phyloP scores from a whole-genome alignment of 805 yeast species.

The Candida nitratophila region DNA sequence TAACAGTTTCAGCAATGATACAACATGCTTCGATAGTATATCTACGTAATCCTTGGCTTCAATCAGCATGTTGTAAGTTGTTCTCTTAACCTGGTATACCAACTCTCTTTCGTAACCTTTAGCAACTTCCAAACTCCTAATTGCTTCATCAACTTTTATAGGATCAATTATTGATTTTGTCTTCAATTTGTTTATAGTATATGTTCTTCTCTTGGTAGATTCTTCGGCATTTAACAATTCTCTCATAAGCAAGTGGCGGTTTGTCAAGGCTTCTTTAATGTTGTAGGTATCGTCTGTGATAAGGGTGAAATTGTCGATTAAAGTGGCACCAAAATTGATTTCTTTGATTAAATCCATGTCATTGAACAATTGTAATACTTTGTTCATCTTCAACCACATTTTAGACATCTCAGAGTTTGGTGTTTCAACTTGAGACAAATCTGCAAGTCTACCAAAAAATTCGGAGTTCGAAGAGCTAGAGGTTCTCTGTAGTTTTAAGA shows the following conservation, averaged over 20 bases:
- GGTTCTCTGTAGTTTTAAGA: conserved; percentile 52
- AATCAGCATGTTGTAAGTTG: conserved; percentile 76
- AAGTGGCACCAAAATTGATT: conserved; percentile 61
- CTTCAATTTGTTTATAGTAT: conserved; percentile 64
- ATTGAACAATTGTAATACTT: conserved; percentile 60
- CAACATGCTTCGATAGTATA: conserved; percentile 49
- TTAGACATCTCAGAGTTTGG: conserved; percentile 61
- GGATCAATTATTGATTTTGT: conserved; percentile 75
- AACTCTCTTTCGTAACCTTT: conserved; percentile 69
- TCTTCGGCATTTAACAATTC: conserved; percentile 78
- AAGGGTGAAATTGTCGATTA: conserved; percentile 68
- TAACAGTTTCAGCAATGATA: conserved; percentile 46
- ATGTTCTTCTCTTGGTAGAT: conserved; percentile 61
- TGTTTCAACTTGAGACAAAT: conserved; percentile 33
- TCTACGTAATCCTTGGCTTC: conserved; percentile 59
- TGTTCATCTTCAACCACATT: conserved; percentile 75
- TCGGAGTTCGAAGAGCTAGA: conserved; percentile 39
- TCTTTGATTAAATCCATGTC: conserved; percentile 71
- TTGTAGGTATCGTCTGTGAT: conserved; percentile 72
- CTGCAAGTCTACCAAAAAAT: conserved; percentile 32
- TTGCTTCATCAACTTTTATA: conserved; percentile 83
- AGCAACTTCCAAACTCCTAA: conserved; percentile 71
- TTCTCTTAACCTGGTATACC: conserved; percentile 69
- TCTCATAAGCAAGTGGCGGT: conserved; percentile 87
- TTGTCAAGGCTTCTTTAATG: conserved; percentile 88